Conservation (phyloP, 108 stramenopile genomes). For the Nitzschia sp. region DNA sequence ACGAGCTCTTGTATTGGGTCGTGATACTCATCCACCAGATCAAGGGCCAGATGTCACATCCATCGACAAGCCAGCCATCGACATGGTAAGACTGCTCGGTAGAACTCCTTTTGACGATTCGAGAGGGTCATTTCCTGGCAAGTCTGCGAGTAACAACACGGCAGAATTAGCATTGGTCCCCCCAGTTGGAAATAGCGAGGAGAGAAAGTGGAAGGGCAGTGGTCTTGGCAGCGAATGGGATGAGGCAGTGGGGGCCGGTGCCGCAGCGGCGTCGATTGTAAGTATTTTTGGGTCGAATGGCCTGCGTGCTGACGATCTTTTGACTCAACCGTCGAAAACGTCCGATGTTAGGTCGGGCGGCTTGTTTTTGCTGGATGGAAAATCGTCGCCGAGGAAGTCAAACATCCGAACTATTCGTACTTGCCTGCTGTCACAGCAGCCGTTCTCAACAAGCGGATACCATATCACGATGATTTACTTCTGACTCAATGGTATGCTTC, state of each 20-base stretch:
- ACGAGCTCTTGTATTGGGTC: constrained; percentile 53
- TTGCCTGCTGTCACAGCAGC: constrained; percentile 79
- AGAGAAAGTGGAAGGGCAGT: constrained; percentile 67
- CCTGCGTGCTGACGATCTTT: too few relatives aligned
- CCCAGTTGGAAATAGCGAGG: constrained; percentile 9
- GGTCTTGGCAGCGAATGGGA: constrained; percentile 88
- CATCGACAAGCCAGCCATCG: constrained; percentile 38
- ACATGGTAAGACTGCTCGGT: constrained; percentile 82
- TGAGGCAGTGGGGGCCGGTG: constrained; percentile 86
- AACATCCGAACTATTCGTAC: constrained; percentile 86
- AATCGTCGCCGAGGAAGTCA: constrained; percentile 84
- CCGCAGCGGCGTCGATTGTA: constrained; percentile 83
- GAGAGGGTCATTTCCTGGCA: constrained; percentile 10
- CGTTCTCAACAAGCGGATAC: constrained; percentile 73
- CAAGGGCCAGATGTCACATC: constrained; percentile 7
- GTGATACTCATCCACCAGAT: background rate
- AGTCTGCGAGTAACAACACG: background rate
- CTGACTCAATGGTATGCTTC: constrained; percentile 79
- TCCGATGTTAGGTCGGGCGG: too few relatives aligned
- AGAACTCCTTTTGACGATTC: constrained; percentile 52
- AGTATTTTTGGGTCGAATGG: too few relatives aligned
- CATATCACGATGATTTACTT: constrained; percentile 72
- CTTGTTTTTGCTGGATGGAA: constrained; percentile 79
- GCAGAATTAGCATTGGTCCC: background rate
- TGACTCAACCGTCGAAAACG: too few relatives aligned